A percentile compares a stretch with the other conserved stretches of the same genome.
These are phyloP conservation scores for Thermothielavioides terrestris DNA, from an alignment of 495 filamentous ascomycete species.

Conservation along the genomic window DNA sequence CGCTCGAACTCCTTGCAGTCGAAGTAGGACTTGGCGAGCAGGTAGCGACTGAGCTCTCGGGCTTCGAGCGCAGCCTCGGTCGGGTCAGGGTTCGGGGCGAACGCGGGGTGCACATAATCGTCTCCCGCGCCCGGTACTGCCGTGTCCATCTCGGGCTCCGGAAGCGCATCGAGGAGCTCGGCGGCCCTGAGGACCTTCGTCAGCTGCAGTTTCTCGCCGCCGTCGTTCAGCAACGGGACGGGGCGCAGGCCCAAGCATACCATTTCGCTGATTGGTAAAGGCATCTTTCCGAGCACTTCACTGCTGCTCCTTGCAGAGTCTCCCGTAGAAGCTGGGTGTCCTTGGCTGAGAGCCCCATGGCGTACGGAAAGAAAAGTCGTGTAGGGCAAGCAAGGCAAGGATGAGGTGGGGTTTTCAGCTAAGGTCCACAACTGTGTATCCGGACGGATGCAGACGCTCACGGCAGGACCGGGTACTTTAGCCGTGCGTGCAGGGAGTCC, in stretches of 20 bases:
- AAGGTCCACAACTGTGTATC: too few species aligned
- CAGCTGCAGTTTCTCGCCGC: too few species aligned
- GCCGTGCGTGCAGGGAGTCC: too few species aligned
- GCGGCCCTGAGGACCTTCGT: conserved; percentile 59
- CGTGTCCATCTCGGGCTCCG: conserved; percentile 32
- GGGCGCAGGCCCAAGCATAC: conserved; percentile 38
- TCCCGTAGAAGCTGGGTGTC: conserved; percentile 45
- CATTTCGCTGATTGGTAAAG: conserved; percentile 97
- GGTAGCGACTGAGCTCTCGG: conserved; percentile 69
- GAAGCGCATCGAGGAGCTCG: conserved; percentile 80
- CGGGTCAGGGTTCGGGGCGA: conserved; percentile 45
- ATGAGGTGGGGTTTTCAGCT: too few species aligned
- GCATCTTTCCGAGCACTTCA: conserved; percentile 90
- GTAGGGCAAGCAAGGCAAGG: not conserved
- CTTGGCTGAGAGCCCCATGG: conserved; percentile 34
- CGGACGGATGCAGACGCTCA: too few species aligned
- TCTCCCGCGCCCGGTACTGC: conserved; percentile 25
- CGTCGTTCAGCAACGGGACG: not conserved
- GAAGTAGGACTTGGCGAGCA: conserved; percentile 91
- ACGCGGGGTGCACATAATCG: conserved; percentile 36
- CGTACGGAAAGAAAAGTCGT: not conserved
- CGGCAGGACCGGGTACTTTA: too few species aligned
- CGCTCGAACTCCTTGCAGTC: conserved; percentile 94
- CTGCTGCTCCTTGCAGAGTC: conserved; percentile 69
- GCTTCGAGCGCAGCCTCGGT: conserved; percentile 70